Evolutionary conservation across 495 filamentous ascomycete species (phyloP).

Genomic region (Durotheca rogersii): DNA sequence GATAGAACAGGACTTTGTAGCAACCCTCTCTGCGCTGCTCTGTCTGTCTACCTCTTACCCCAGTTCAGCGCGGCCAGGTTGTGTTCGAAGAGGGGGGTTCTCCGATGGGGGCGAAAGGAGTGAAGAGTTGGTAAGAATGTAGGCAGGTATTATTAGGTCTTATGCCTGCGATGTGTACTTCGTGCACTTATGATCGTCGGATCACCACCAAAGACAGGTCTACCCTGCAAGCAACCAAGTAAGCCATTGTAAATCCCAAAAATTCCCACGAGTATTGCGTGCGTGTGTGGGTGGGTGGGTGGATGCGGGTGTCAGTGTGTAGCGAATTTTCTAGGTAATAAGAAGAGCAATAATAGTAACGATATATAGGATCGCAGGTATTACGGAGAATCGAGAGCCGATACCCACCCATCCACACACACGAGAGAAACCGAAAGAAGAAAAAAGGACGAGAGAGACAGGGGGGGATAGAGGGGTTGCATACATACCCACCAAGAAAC

Average conservation of each 20-base stretch:
- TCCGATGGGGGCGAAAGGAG: not conserved
- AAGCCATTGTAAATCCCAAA: constrained; percentile 19
- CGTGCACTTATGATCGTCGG: constrained; percentile 34
- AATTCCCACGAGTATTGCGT: not conserved
- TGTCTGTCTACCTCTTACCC: not conserved
- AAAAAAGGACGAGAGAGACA: not conserved
- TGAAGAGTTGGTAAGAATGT: not conserved
- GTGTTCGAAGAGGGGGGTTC: not conserved
- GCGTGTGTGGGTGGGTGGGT: not conserved
- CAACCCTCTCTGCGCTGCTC: too few relatives aligned
- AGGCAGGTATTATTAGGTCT: constrained; percentile 12
- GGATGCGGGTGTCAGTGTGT: not conserved
- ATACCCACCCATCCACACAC: constrained; percentile 8
- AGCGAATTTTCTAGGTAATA: constrained; percentile 24
- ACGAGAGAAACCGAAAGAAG: constrained; percentile 6
- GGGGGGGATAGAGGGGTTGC: constrained; percentile 1
- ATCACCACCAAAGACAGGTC: constrained; percentile 25
- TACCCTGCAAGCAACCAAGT: constrained; percentile 23
- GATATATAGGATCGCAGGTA: constrained; percentile 11
- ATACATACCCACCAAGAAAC: constrained; percentile 3
- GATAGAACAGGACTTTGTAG: too few relatives aligned
- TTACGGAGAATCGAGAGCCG: constrained; percentile 26
- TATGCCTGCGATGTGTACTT: constrained; percentile 34
- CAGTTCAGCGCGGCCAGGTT: not conserved
- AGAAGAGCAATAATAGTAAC: too few relatives aligned